Evolutionary conservation across 306 rosid species (phyloP), one percentile per base, ranked within the genome.

Genomic region (Arachis stenosperma): DNA sequence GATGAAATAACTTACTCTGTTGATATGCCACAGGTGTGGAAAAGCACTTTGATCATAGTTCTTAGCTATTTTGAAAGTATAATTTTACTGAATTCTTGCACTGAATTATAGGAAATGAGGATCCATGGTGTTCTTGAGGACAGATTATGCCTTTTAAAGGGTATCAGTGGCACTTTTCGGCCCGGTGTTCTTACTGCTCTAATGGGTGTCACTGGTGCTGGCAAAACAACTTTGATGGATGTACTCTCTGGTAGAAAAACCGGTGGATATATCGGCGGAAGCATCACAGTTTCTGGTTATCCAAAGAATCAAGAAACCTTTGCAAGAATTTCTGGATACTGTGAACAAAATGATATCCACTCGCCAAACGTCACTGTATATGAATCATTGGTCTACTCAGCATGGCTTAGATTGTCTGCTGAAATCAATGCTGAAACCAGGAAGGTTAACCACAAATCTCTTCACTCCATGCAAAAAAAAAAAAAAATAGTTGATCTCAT

Each of bases 131-230:
- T 87, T 29, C 0, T 14, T 8, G 89, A 85, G 69, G 92, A 92
- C 13, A 88, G 72, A 60, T 74, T 92, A 65, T 79, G 70, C 43
- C 91, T 92, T 60, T 78, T 92, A 55, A 88, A 84, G 42, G 82
- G 86, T 47, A 86, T 92, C 9, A 88, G 91, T 75, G 98, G 97
- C 0, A 73, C 85, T 57, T 92, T 92, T 40, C 80, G 91, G 83
- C 95, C 97, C 6, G 98, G 95, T 10, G 90, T 92, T 79, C 87
- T 92, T 71, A 90, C 98, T 36, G 98, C 98, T 22, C 78, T 92
- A 5, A 90, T 92, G 98, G 97, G 97, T 54, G 84, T 79, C 12
- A 92, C 88, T 64, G 97, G 98, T 58, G 98, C 97, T 67, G 97
- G 96, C 9, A 92, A 92, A 81, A 92, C 97, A 41, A 92, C 98